Evolutionary conservation across 495 filamentous ascomycete species (phyloP), one percentile per base, ranked within the genome.

Genomic region (Usnea hakonensis): DNA sequence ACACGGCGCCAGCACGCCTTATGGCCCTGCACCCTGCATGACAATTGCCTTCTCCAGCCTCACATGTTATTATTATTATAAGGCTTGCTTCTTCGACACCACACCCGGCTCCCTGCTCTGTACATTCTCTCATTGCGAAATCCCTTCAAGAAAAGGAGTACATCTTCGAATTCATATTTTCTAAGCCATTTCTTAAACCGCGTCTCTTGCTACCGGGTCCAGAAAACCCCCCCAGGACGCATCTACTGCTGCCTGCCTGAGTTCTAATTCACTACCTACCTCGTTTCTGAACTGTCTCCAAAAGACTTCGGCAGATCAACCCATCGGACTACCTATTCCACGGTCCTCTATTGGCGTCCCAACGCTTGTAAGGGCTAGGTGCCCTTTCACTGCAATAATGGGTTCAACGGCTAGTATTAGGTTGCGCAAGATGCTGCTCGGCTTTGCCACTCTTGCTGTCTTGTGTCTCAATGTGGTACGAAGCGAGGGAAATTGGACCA

Each of bases 401-500:
- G 30, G 28, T 13, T 38, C 28, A 52, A 28, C 26, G 23, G 10
- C 40, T 32, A 33, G 37, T 16, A 5, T 30, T 16, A 43, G 33
- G 40, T 23, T 35, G 38, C 19, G 32, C 26, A 35, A 21, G 36
- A 53, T 33, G 36, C 44, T 64, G 8, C 43, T 64, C 26, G 10
- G 23, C 23, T 37, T 64, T 13, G 43, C 56, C 13, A 48, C 43
- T 37, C 21, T 64, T 32, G 56, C 44, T 5, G 36, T 64, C 53
- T 19, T 53, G 46, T n/a, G 28, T 59, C 37, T 55, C 2, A 36
- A n/a, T 5, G 26, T 9, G 17, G 33, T 28, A 8, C 56, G 37
- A 10, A 55, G 28, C 16, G 56, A 64, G 7, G 62, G 21, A 3
- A 46, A 44, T 2, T 60, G 56, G 65, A 88, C 87, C 7, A 75